These are phyloP conservation scores for Mycena leptocephala DNA, from an alignment of 768 basidiomycete genomes.

Conservation along the genomic window DNA sequence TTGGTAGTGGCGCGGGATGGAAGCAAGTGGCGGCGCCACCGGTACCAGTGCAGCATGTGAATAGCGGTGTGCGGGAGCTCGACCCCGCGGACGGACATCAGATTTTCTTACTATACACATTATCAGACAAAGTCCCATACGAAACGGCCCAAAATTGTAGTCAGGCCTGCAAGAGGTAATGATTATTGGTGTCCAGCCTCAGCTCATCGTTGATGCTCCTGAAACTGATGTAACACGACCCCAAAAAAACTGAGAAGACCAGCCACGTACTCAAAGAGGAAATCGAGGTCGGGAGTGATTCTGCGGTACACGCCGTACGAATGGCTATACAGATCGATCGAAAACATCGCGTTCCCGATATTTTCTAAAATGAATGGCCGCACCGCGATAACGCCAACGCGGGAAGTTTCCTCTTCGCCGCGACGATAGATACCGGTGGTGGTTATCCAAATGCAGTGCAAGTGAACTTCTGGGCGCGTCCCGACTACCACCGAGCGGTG, in stretches of 20 bases:
- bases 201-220: conserved; percentile 22
- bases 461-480: neutral
- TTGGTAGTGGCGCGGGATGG: no score
- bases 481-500: neutral
- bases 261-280: conserved; percentile 4
- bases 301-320: neutral
- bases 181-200: neutral
- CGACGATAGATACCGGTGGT: neutral
- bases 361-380: neutral
- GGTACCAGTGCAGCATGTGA: no score
- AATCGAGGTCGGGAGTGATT: conserved; percentile 8
- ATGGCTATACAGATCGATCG: conserved; percentile 17
- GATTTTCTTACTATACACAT: no score
- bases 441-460: conserved; percentile 21
- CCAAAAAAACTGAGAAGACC: no score
- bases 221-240: neutral
- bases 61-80: no score
- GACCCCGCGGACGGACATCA: no score
- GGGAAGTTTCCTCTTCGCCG: neutral
- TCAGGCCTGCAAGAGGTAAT: conserved; percentile 4
- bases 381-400: neutral
- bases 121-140: no score
- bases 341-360: neutral
- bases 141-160: no score
- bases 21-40: no score